These are phyloP conservation scores for Eleusine coracana DNA, from an alignment of 176 grass and related monocot genomes.

Conservation along the genomic window DNA sequence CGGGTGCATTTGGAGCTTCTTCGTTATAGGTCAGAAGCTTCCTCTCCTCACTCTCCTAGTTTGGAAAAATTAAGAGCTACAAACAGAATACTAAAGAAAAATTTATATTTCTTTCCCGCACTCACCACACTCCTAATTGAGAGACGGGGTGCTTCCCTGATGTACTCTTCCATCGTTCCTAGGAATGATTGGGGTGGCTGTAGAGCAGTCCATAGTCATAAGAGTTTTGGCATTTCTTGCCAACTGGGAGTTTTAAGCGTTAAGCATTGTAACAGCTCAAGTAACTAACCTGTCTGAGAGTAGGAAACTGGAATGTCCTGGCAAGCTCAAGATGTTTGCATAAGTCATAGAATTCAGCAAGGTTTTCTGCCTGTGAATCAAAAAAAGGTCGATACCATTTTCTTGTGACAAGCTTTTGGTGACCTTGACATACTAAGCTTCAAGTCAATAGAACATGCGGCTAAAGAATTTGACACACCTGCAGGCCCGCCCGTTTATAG, in stretches of 20 bases:
- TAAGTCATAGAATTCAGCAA: slow-evolving; percentile 93
- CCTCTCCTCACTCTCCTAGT: slow-evolving; percentile 73
- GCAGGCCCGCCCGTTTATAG: slow-evolving; percentile 84
- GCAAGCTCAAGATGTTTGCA: slow-evolving; percentile 86
- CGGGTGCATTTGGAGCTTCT: slow-evolving; percentile 54
- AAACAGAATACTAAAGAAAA: neutral
- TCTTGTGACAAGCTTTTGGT: neutral
- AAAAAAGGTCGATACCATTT: neutral
- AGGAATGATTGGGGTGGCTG: slow-evolving; percentile 93
- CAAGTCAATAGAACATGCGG: neutral
- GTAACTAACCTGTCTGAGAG: slow-evolving; percentile 69
- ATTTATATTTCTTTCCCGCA: neutral
- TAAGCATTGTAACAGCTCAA: neutral
- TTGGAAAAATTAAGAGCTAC: slow-evolving; percentile 30
- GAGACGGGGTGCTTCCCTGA: slow-evolving; percentile 79
- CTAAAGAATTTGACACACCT: slow-evolving; percentile 46
- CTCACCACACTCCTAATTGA: slow-evolving; percentile 67
- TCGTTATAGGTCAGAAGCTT: slow-evolving; percentile 59
- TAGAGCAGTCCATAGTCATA: slow-evolving; percentile 10
- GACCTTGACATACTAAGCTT: neutral
- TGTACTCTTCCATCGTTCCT: slow-evolving; percentile 93
- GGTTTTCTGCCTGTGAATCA: slow-evolving; percentile 65
- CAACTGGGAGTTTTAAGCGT: neutral
- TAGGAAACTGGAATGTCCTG: slow-evolving; percentile 95
- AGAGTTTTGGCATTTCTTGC: neutral